Percentiles rank a stretch among this genome's conserved stretches.
These are phyloP conservation scores for Fusarium ambrosium DNA, from an alignment of 2,329 filamentous ascomycete genomes.

Conservation along the genomic window DNA sequence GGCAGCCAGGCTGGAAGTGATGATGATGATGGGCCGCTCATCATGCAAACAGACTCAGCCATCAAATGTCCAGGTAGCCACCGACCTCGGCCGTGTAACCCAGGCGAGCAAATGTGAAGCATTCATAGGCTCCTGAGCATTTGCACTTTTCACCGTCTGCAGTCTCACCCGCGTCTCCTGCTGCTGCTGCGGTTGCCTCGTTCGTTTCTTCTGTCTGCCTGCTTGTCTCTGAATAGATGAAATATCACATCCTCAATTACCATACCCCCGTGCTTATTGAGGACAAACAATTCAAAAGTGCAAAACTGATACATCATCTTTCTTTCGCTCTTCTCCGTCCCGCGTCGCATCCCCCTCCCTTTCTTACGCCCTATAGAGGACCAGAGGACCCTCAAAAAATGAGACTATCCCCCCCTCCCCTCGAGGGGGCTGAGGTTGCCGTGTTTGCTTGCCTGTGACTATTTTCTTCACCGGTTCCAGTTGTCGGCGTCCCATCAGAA, in stretches of 20 bases:
- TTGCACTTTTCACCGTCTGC: not conserved
- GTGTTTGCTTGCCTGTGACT: not conserved
- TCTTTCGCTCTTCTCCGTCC: conserved; percentile 23
- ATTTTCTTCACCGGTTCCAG: conserved; percentile 22
- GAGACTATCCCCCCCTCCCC: not conserved
- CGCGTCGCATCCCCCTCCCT: conserved; percentile 23
- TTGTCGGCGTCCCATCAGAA: conserved; percentile 10
- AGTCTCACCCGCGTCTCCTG: not conserved
- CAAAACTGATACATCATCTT: conserved; percentile 38
- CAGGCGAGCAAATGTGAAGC: not conserved
- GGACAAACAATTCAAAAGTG: not conserved
- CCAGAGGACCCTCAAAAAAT: not conserved
- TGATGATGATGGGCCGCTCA: not conserved
- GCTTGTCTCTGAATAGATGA: not conserved
- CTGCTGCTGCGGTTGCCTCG: not conserved
- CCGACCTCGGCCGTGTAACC: not conserved
- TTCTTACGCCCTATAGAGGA: not conserved
- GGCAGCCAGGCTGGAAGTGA: not conserved
- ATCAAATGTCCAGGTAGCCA: not conserved
- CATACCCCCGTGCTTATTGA: not conserved
- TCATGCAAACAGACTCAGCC: not conserved
- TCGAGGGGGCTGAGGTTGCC: not conserved
- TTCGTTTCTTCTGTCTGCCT: not conserved
- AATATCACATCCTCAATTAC: not conserved
- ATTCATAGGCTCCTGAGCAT: not conserved